Evolutionary conservation across 768 basidiomycete species (phyloP), one percentile per base, ranked within the genome.

Genomic region (Auriscalpium vulgare): DNA sequence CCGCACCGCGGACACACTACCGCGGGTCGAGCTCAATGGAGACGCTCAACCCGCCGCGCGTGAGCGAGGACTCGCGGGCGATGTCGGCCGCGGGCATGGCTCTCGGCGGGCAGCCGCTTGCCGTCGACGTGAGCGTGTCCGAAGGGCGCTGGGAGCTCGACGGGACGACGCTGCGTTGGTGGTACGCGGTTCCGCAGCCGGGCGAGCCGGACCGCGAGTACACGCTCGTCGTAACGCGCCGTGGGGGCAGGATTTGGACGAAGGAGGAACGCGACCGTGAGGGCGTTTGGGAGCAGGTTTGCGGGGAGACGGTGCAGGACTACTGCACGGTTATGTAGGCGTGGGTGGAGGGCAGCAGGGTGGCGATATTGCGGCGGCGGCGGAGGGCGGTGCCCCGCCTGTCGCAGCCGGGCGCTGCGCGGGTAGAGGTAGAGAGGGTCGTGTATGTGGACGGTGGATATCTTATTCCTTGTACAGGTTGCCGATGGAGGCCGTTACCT

Each of bases 51-150:
- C 59, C 59, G n/a, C 59, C 59, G 6, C 56, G 37, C 5, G n/a
- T 59, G 37, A 46, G 21, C 21, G 40, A 60, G 91, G 95, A 67
- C 95, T 84, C 67, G 89, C 86, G 3, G 74, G 77, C 61, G 68
- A 72, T n/a, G 55, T 13, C 51, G 63, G 67, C 37, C 56, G 62
- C 34, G 56, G 29, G 29, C 29, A 29, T 29, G 29, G 29, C 29
- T 2, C 59, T 35, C 38, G 62, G 17, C 47, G 40, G 47, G 38
- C 40, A 43, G 7, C 14, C 40, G 40, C 72, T 82, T 56, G 72
- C 74, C 51, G 63, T 80, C 5, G 61, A 70, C 7, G 77, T 82
- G 40, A 60, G 69, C 47, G 71, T 75, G 3, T 76, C 78, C 0
- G 73, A 71, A 9, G 84, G 84, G 0, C 61, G 71, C 16, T 78